Base-by-base conservation (phyloP, 345 rosid species). In the Linum lewisii region DNA sequence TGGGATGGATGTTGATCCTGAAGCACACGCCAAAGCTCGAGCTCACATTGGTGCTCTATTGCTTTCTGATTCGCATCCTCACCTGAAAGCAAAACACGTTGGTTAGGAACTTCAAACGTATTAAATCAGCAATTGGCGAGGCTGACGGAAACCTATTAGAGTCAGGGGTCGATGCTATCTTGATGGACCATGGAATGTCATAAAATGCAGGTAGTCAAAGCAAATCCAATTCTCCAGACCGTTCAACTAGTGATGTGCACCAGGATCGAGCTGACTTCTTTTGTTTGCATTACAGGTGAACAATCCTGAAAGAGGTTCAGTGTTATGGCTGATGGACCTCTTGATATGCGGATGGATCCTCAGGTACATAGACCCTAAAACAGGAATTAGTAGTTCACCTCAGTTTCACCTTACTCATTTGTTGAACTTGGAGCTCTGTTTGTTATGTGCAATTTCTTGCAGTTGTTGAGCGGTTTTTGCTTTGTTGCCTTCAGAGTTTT, bases 311-410 rank as follows among this genome's bases (percentile, higher is more conserved):
- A 77, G 98, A 75, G 98, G 54, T 92, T 92, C 77, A 83, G 96
- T 34, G 81, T 84, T 32, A 88, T 86, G 65, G 78, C 73, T 37
- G 65, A 84, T 42, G 96, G 98, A 44, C 98, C 98, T 66, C 98
- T 92, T 69, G 98, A 92, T 58, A 92, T 92, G 98, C 79, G 95
- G 1, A 92, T 92, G 93, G 96, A 92, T 78, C 90, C 96, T 65
- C 87, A 79, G 86, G 98, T 88, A 60, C 65, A 3, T 8, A 29
- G 34, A 8, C 34, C n/a, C 34, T 29, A 4, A 0, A 1, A 5
- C 7, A 1, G 34, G 34, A 29, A 3, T 29, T 29, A 29, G 0
- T 29, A 1, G 4, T 29, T 29, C 34, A 42, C 54, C 22, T 51
- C 54, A 21, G 7, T 15, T 18, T 9, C 14, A 21, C 24, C 24